Percentiles rank a stretch among this genome's conserved stretches.
Conservation (phyloP, 129 eudicot genomes). For the Cynara cardunculus region DNA sequence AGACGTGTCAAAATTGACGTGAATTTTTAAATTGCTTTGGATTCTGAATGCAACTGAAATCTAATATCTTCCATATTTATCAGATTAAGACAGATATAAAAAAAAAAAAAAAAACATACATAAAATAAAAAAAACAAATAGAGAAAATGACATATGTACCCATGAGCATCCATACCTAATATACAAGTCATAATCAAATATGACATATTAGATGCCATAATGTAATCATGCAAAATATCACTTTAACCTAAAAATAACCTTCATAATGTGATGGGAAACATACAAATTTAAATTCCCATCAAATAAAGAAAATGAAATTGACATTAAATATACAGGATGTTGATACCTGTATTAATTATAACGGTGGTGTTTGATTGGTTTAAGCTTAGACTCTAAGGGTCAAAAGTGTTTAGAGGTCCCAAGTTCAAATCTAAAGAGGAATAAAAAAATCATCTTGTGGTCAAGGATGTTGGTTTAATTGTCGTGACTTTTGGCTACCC, state of each 20-base stretch:
- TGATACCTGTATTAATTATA: no score
- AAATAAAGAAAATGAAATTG: neutral
- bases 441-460: no score
- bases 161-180: neutral
- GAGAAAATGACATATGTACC: neutral
- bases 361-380: no score
- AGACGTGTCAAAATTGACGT: neutral
- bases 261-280: neutral
- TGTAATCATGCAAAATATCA: neutral
- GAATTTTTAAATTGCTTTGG: no score
- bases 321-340: neutral
- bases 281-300: neutral
- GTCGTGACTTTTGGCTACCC: no score
- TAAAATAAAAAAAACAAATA: neutral
- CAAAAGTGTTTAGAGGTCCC: no score
- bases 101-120: neutral
- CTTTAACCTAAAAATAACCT: neutral
- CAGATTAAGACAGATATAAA: neutral
- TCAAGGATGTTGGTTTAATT: no score
- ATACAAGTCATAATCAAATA: neutral
- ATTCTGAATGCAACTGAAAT: neutral
- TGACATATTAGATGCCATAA: neutral
- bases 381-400: no score
- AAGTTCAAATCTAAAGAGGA: no score
- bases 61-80: no score